Evolutionary conservation across 805 yeast genomes (phyloP), one percentile per base, ranked within the genome.

Genomic region (Saccharomyces kudriavzevii): DNA sequence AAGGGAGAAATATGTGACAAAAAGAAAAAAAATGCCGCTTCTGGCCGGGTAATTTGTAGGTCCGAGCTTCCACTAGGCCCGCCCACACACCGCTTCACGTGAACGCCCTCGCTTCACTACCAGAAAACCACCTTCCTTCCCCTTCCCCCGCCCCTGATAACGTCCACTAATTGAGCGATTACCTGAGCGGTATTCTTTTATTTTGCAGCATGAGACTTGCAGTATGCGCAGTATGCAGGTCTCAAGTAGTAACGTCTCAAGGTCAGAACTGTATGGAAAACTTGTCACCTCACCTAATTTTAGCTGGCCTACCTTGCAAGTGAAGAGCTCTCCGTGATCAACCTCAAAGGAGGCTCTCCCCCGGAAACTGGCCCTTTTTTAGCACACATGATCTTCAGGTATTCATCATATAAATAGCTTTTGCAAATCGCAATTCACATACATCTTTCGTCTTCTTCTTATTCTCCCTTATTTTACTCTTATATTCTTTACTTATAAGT

Each of bases 401-500:
- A 5, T 35, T 35, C 24, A 35, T 17, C 43, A 35, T 35, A 35
- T 35, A 35, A 35, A 35, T 35, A 35, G 43, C 24, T 35, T 35
- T 35, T 35, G 43, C 13, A 8, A 35, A 35, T 35, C 13, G 24
- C 43, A 17, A 9, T 35, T 3, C 13, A 17, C 8, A 2, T 2
- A n/a, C 1, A 47, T 22, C 40, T 45, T 43, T 30, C 46, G 29
- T 24, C 45, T 28, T 29, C 27, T 49, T n/a, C 17, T 5, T n/a
- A 48, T 47, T 45, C 28, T 45, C 48, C 28, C 47, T 52, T 27
- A 25, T 45, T 45, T 25, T 46, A n/a, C 40, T 31, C 40, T 50
- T 30, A 14, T 26, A 46, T 4, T 14, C 26, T 10, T 47, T 49
- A 46, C 35, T 45, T 50, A 47, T 25, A 49, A 57, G 46, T n/a